A percentile compares a stretch with the other conserved stretches of the same genome.
Conservation (phyloP, 495 filamentous ascomycete genomes). For the Annulohypoxylon moriforme region DNA sequence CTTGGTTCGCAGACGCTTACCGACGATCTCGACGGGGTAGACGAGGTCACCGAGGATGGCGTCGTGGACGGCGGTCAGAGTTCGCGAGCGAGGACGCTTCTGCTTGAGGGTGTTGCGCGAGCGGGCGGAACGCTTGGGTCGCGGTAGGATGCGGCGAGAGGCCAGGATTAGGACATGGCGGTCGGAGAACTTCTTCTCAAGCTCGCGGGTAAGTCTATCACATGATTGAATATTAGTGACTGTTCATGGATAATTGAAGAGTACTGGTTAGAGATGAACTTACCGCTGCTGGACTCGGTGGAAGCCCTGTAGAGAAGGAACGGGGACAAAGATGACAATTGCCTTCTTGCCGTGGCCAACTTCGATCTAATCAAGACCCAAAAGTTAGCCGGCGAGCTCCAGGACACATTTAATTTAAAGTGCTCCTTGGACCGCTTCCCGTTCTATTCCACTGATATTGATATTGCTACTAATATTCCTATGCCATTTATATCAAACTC, state of each 20-base stretch:
- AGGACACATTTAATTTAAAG: constrained; percentile 50
- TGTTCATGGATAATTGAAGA: neutral
- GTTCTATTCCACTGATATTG: constrained; percentile 68
- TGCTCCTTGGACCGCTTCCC: constrained; percentile 74
- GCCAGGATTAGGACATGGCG: constrained; percentile 99
- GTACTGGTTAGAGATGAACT: constrained; percentile 42
- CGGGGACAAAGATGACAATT: constrained; percentile 99
- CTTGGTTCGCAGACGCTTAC: constrained; percentile 95
- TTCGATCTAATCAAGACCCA: constrained; percentile 84
- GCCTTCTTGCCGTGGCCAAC: constrained; percentile 99
- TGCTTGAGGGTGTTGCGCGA: constrained; percentile 92
- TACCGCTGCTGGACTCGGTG: constrained; percentile 99
- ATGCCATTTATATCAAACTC: constrained; percentile 34
- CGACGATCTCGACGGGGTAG: constrained; percentile 99
- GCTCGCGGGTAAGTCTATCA: constrained; percentile 93
- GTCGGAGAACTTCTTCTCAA: constrained; percentile 99
- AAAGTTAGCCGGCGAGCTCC: constrained; percentile 77
- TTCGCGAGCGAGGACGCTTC: constrained; percentile 97
- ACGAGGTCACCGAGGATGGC: constrained; percentile 95
- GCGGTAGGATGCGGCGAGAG: constrained; percentile 97
- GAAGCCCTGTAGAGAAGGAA: constrained; percentile 93
- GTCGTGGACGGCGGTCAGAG: constrained; percentile 97
- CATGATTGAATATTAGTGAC: constrained; percentile 39
- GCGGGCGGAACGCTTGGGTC: constrained; percentile 95
- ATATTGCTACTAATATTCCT: constrained; percentile 50